Percentiles rank a stretch among this genome's conserved stretches.
Conservation (phyloP, 2,329 filamentous ascomycete genomes). For the Trichocomaceae sp. region DNA sequence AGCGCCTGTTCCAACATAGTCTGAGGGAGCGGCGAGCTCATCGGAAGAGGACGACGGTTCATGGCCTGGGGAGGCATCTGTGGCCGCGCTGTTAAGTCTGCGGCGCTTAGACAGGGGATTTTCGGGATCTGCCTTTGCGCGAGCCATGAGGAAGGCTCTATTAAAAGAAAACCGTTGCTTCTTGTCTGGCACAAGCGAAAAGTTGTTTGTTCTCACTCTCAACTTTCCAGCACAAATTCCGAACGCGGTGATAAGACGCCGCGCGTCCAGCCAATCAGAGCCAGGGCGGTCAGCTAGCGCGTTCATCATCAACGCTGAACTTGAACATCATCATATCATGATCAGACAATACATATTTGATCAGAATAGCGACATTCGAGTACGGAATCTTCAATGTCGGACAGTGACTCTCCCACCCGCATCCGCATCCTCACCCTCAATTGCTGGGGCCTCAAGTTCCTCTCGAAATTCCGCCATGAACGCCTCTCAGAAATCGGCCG, state of each 20-base stretch:
- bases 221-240: constrained; percentile 6
- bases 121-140: constrained; percentile 18
- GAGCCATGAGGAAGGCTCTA: not conserved
- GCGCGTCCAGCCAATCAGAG: constrained; percentile 15
- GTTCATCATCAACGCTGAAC: not conserved
- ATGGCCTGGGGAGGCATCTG: constrained; percentile 14
- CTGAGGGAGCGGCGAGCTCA: constrained; percentile 32
- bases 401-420: constrained; percentile 41
- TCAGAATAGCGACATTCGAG: too few species aligned
- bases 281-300: constrained; percentile 20
- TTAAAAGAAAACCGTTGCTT: not conserved
- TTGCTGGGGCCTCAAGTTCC: constrained; percentile 91
- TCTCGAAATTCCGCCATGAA: constrained; percentile 69
- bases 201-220: not conserved
- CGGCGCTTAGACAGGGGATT: constrained; percentile 25
- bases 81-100: constrained; percentile 23
- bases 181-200: not conserved
- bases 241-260: constrained; percentile 14
- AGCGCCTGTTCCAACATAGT: too few species aligned
- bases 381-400: too few species aligned
- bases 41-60: constrained; percentile 29
- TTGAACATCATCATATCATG: not conserved
- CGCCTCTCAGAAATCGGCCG: constrained; percentile 78
- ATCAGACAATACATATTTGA: too few species aligned
- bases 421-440: constrained; percentile 84